Conservation (phyloP, 192 early-diverging fungal species). For the Endogone sp. region DNA sequence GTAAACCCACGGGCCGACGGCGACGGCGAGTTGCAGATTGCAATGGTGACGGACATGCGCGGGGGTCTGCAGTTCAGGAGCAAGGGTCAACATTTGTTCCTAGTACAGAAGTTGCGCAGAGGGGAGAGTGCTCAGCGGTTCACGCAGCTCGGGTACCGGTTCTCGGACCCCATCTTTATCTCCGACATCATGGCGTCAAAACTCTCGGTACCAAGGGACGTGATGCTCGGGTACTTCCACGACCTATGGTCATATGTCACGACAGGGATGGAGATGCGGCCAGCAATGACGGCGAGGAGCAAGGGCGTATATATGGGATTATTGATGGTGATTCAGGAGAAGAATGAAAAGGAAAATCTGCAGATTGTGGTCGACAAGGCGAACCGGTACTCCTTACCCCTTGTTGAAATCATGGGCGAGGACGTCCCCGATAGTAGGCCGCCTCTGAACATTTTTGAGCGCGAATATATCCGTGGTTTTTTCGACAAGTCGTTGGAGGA, state of each 20-base stretch:
- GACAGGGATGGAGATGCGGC: slow-evolving; percentile 1
- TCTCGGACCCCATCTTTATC: slow-evolving; percentile 27
- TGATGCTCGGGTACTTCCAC: slow-evolving; percentile 23
- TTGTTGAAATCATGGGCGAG: slow-evolving; percentile 11
- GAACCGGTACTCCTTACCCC: slow-evolving; percentile 18
- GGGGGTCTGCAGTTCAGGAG: neutral
- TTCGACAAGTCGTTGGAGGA: slow-evolving; percentile 6
- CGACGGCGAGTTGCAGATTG: neutral
- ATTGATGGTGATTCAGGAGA: slow-evolving; percentile 17
- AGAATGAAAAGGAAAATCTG: slow-evolving; percentile 1
- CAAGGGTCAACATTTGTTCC: slow-evolving; percentile 21
- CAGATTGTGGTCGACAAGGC: slow-evolving; percentile 17
- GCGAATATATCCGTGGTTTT: neutral
- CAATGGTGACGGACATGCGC: neutral
- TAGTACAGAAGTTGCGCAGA: slow-evolving; percentile 23
- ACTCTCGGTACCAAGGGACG: slow-evolving; percentile 17
- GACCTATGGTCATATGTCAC: slow-evolving; percentile 22
- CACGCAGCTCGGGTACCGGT: slow-evolving; percentile 26
- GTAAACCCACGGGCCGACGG: neutral
- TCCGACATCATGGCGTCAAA: slow-evolving; percentile 26
- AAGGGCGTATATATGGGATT: slow-evolving; percentile 11
- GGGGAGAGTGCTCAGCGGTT: slow-evolving; percentile 13
- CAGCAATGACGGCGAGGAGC: neutral
- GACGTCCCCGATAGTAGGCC: slow-evolving; percentile 1
- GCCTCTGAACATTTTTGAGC: slow-evolving; percentile 6